phyloP scores from a whole-genome alignment of 2,329 filamentous ascomycete genomes.

The Moelleriella libera region DNA sequence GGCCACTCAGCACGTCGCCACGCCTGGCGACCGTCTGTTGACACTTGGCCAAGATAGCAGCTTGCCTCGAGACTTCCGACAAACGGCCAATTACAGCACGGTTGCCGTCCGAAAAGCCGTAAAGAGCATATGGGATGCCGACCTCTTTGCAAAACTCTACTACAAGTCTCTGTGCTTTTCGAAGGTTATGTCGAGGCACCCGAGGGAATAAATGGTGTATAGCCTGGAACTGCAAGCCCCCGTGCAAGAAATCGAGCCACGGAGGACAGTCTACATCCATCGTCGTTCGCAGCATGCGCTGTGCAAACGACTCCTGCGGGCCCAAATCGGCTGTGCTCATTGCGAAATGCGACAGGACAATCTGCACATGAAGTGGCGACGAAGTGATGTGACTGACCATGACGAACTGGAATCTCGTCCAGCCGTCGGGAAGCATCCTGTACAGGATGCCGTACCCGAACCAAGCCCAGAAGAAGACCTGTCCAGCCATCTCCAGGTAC shows the following conservation, averaged over 20 bases:
- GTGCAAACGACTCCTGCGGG: slow-evolving; percentile 71
- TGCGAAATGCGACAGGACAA: slow-evolving; percentile 82
- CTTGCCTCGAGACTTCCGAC: slow-evolving; percentile 67
- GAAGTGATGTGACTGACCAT: slow-evolving; percentile 70
- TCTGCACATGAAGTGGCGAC: slow-evolving; percentile 75
- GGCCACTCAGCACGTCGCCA: background rate
- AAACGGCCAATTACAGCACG: slow-evolving; percentile 64
- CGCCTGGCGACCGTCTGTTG: slow-evolving; percentile 20
- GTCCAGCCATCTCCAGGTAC: slow-evolving; percentile 63
- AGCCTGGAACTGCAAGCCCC: slow-evolving; percentile 78
- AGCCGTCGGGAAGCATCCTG: slow-evolving; percentile 52
- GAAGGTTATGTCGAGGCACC: slow-evolving; percentile 73
- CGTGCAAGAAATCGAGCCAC: slow-evolving; percentile 84
- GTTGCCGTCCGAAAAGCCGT: slow-evolving; percentile 75
- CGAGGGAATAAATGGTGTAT: slow-evolving; percentile 78
- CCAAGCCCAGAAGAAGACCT: slow-evolving; percentile 74
- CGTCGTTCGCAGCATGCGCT: slow-evolving; percentile 82
- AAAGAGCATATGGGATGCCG: slow-evolving; percentile 71
- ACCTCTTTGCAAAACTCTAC: slow-evolving; percentile 72
- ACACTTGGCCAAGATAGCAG: slow-evolving; percentile 63
- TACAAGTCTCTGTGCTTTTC: slow-evolving; percentile 59
- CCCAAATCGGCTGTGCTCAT: slow-evolving; percentile 87
- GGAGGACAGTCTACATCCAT: slow-evolving; percentile 85
- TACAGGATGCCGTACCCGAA: slow-evolving; percentile 77
- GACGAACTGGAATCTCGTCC: slow-evolving; percentile 58